Base-by-base conservation (phyloP, 1,284 basidiomycete genomes). In the Blastosporella zonata region DNA sequence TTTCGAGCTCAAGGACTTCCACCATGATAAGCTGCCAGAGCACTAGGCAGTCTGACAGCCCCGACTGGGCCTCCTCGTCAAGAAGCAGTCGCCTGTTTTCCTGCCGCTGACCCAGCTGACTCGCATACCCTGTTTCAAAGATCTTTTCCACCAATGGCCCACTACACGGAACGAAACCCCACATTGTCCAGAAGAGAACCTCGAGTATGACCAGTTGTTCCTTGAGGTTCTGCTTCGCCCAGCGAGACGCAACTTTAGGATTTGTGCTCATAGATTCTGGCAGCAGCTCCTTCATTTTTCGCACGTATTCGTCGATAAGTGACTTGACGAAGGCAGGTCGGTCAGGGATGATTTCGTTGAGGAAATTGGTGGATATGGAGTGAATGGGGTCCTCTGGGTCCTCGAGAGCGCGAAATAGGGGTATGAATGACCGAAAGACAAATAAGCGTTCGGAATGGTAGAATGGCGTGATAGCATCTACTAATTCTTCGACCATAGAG, bases 111-210 rank as follows among this genome's bases (percentile, higher is more conserved):
- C 90, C 91, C 17, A 92, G 75, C 34, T 82, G 74, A 0, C 84
- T 85, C 15, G 67, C 63, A 59, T 87, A 87, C 3, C 85, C 81
- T 1, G 79, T 72, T 49, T 82, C 73, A 61, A 84, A 82, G 23
- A 93, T 74, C 45, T 69, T 68, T 49, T 78, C 70, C 22, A 90
- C 81, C 48, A 87, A 64, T 1, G 73, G 66, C 2, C 85, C 86
- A 29, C 73, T 75, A 55, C 88, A 84, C 0, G 83, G 69, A 6
- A 82, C 79, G 51, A 82, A 84, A n/a, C 79, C 82, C 81, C 87
- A 93, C 79, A 91, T 83, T 2, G 84, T 76, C 78, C 90, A 90
- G 63, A 94, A 95, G 25, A 93, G 72, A 28, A 92, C 79, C 59
- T 95, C 93, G 38, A 94, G 70, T 18, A 93, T 64, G 6, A 84